phyloP scores from a whole-genome alignment of 768 basidiomycete species.

The Nidularia pulvinata region DNA sequence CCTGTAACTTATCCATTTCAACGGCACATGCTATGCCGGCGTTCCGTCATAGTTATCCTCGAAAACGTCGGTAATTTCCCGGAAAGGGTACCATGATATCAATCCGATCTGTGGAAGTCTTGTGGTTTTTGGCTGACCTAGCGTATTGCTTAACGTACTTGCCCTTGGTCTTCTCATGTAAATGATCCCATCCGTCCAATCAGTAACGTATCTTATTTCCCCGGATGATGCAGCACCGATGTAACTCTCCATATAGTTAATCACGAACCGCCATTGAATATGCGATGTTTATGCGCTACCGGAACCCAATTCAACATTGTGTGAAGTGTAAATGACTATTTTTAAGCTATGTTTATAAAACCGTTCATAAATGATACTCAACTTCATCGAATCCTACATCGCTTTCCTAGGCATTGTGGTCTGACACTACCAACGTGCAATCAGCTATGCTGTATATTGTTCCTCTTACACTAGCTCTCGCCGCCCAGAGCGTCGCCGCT shows the following conservation, averaged over 20 bases:
- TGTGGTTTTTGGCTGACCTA: no score
- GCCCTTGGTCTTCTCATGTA: no score
- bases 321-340: neutral
- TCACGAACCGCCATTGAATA: neutral
- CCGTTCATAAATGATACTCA: neutral
- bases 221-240: neutral
- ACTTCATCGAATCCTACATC: neutral
- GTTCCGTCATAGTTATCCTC: neutral
- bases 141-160: no score
- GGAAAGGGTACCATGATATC: neutral
- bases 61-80: neutral
- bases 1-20: no score
- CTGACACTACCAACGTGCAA: no score
- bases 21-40: no score
- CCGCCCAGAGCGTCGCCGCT: constrained; percentile 25
- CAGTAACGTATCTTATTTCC: neutral
- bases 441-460: constrained; percentile 5
- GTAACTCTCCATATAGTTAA: neutral
- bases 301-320: neutral
- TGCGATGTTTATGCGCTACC: neutral
- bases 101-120: no score
- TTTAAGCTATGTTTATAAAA: neutral
- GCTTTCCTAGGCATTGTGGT: neutral
- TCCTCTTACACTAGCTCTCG: constrained; percentile 23
- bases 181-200: neutral